Evolutionary conservation across 164 flowering plant genomes (phyloP), one percentile per base, ranked within the genome.

Genomic region (Vitis rotundifolia): DNA sequence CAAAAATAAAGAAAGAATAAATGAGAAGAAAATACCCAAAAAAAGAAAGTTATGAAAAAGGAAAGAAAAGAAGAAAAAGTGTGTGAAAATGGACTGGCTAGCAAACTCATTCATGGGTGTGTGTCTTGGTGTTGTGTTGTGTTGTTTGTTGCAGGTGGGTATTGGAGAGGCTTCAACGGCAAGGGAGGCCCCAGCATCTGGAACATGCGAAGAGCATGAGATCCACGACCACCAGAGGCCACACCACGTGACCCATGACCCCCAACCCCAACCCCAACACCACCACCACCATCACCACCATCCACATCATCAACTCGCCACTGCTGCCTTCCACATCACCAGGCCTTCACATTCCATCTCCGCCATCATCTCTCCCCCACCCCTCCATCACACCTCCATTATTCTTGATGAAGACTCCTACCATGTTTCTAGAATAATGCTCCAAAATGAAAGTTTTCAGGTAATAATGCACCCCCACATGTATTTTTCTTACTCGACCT

Each of bases 281-380:
- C 79, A 55, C 2, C 62, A 55, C 9, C 66, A 57, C 9, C 75
- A 71, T 1, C 80, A 61, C n/a, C 72, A 66, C 22, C 70, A 71
- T 18, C n/a, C 58, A 6, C 83, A 72, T 54, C 78, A 76, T 15
- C 80, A 68, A 62, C 68, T 79, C 16, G 77, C 26, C 26, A 22
- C 26, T 22, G 58, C 94, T 9, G 90, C 94, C 15, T 90, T 81
- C 83, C 92, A 92, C 68, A 75, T 91, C 71, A 89, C 80, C 83
- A 81, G 84, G 72, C 94, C 95, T 56, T 80, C 92, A 10, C 87
- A 82, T 75, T 82, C 97, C 19, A 83, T 89, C 76, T 87, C 97
- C 31, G 78, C 86, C 71, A 85, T 91, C 68, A 84, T 91, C 59
- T 71, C 94, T 60, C 87, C 94, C 83, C 57, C 87, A 72, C 67